A percentile compares a stretch with the other conserved stretches of the same genome.
Conservation (phyloP, 768 basidiomycete species). For the Chiua virens region DNA sequence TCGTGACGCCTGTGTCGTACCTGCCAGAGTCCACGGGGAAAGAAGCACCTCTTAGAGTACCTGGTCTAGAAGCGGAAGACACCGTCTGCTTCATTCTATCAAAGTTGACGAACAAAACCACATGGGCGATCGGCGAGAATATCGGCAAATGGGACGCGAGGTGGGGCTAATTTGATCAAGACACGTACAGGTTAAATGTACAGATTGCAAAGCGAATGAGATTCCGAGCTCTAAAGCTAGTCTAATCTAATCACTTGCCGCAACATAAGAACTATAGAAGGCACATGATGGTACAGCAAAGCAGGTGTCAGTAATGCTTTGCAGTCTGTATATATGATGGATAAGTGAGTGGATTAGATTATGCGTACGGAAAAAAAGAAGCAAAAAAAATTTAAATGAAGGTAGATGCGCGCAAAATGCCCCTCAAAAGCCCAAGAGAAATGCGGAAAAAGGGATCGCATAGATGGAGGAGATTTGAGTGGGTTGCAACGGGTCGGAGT, state of each 20-base stretch:
- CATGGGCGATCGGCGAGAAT: conserved; percentile 49
- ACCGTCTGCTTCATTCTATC: conserved; percentile 47
- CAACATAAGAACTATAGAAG: conserved; percentile 32
- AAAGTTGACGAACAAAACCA: conserved; percentile 5
- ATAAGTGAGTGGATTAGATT: conserved; percentile 38
- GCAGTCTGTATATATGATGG: conserved; percentile 33
- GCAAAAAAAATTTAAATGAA: conserved; percentile 18
- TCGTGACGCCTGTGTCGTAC: conserved; percentile 50
- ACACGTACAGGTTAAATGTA: conserved; percentile 21
- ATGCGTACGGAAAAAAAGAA: conserved; percentile 10
- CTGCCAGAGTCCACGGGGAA: conserved; percentile 33
- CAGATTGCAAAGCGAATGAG: conserved; percentile 41
- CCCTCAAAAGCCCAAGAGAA: conserved; percentile 14
- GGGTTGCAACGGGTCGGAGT: neutral
- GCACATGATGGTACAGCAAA: conserved; percentile 36
- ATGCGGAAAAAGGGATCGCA: conserved; percentile 1
- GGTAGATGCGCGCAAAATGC: conserved; percentile 16
- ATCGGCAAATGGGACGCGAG: conserved; percentile 41
- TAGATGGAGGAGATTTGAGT: conserved; percentile 1
- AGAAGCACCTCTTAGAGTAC: conserved; percentile 39
- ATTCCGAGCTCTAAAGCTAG: conserved; percentile 14
- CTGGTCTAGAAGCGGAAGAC: conserved; percentile 53
- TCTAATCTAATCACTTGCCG: conserved; percentile 34
- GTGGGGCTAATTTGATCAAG: conserved; percentile 35
- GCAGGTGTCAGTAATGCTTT: conserved; percentile 20